Evolutionary conservation across 2,329 filamentous ascomycete genomes (phyloP).

Genomic region (Tetracladium maxilliforme): DNA sequence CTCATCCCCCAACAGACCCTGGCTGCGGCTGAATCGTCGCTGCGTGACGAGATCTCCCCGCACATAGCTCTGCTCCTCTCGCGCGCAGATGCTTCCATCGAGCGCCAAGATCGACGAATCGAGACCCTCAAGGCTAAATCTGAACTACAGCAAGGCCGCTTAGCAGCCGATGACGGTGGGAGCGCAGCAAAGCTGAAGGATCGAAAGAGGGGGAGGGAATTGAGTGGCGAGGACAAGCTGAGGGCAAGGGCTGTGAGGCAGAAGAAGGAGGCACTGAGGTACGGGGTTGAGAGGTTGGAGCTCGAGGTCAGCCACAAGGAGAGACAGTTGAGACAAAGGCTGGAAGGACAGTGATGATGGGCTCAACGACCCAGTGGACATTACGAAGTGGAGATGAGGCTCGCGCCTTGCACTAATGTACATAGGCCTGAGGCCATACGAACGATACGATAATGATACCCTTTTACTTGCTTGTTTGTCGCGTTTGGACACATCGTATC

Average conservation of each 20-base stretch:
- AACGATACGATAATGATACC: no score
- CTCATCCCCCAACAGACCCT: constrained; percentile 53
- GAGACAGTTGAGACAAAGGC: constrained; percentile 54
- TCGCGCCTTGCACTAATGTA: no score
- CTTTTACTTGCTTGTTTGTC: no score
- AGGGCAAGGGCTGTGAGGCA: constrained; percentile 33
- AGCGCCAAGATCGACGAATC: constrained; percentile 52
- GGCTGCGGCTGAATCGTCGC: constrained; percentile 44
- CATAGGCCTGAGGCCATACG: no score
- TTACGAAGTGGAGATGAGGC: no score
- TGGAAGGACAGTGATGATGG: no score
- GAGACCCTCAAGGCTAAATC: constrained; percentile 49
- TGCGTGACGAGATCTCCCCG: constrained; percentile 58
- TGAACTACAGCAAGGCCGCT: constrained; percentile 49
- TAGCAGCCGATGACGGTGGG: constrained; percentile 32
- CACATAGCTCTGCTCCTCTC: constrained; percentile 49
- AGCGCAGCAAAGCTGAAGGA: constrained; percentile 22
- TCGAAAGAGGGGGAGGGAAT: constrained; percentile 22
- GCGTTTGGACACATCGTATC: no score
- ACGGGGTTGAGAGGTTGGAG: constrained; percentile 53
- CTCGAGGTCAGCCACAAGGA: constrained; percentile 54
- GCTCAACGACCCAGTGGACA: no score
- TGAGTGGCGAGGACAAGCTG: constrained; percentile 10
- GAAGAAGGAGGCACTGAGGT: constrained; percentile 58
- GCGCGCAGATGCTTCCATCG: constrained; percentile 47